These are phyloP conservation scores for Phylloporus sp. DNA, from an alignment of 768 basidiomycete species.

Conservation along the genomic window DNA sequence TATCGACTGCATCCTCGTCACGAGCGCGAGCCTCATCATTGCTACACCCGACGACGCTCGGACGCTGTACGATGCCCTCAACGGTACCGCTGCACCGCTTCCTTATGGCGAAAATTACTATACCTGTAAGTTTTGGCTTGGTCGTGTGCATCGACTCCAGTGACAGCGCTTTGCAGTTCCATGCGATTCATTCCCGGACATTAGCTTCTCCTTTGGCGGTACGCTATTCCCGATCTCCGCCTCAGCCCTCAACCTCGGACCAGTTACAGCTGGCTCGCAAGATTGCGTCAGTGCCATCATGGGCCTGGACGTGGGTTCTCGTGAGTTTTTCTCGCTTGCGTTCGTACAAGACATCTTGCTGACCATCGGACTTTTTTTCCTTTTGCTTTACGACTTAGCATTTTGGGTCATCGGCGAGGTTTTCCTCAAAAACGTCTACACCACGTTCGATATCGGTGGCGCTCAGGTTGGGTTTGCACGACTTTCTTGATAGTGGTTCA, in stretches of 20 bases:
- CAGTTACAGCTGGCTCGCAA: slow-evolving; percentile 15
- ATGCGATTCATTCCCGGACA: slow-evolving; percentile 23
- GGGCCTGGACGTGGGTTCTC: not conserved
- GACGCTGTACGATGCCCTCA: not conserved
- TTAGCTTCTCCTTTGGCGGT: slow-evolving; percentile 35
- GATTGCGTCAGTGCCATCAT: slow-evolving; percentile 31
- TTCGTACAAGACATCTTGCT: not conserved
- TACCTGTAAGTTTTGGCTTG: slow-evolving; percentile 21
- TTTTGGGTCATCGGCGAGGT: slow-evolving; percentile 32
- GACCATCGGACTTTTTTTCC: not conserved
- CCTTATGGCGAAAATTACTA: slow-evolving; percentile 25
- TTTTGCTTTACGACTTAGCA: not conserved
- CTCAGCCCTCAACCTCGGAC: slow-evolving; percentile 36
- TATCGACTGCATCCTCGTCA: slow-evolving; percentile 10
- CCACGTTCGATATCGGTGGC: slow-evolving; percentile 35
- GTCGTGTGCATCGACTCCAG: not conserved
- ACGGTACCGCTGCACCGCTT: slow-evolving; percentile 8
- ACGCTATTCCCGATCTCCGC: slow-evolving; percentile 30
- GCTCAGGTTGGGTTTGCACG: slow-evolving; percentile 33
- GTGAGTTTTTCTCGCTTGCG: not conserved
- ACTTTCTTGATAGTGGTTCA: not conserved
- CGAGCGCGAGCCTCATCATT: slow-evolving; percentile 13
- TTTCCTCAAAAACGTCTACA: slow-evolving; percentile 40
- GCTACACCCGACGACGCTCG: not conserved
- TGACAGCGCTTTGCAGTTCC: slow-evolving; percentile 17